Conservation (phyloP, 306 rosid species). For the Sicyos baderoa region DNA sequence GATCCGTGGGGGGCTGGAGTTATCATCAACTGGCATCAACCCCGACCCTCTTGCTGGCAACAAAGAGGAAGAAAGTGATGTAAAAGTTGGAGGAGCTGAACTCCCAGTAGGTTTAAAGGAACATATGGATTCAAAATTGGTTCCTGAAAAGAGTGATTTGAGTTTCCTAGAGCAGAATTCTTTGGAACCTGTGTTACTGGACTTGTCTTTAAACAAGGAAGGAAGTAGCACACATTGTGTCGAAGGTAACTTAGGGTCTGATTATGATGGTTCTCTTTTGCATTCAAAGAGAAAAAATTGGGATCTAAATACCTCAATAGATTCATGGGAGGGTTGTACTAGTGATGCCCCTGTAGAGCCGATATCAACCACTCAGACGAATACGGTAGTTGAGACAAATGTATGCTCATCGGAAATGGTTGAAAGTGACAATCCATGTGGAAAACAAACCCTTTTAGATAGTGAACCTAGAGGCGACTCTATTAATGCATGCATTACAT, state of each 20-base stretch:
- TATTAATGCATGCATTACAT: neutral
- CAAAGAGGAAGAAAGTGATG: slow-evolving; percentile 28
- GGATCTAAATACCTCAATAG: slow-evolving; percentile 97
- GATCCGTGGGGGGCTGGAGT: slow-evolving; percentile 38
- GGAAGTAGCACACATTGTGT: slow-evolving; percentile 29
- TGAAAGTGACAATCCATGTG: slow-evolving; percentile 22
- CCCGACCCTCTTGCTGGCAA: slow-evolving; percentile 21
- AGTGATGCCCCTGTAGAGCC: slow-evolving; percentile 34
- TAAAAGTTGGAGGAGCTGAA: slow-evolving; percentile 32
- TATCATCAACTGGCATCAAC: slow-evolving; percentile 40
- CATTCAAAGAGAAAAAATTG: slow-evolving; percentile 71
- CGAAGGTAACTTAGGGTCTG: slow-evolving; percentile 27
- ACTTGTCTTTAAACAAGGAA: slow-evolving; percentile 58
- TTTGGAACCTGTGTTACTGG: slow-evolving; percentile 35
- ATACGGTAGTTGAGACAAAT: slow-evolving; percentile 16
- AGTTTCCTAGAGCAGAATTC: slow-evolving; percentile 26
- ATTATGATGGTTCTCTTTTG: slow-evolving; percentile 21
- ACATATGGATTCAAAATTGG: slow-evolving; percentile 28
- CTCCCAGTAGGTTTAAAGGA: slow-evolving; percentile 34
- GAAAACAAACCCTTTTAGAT: slow-evolving; percentile 22
- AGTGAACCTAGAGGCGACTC: slow-evolving; percentile 6
- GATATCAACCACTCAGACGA: slow-evolving; percentile 27
- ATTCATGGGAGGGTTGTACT: slow-evolving; percentile 76
- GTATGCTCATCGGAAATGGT: slow-evolving; percentile 25
- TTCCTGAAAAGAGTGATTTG: slow-evolving; percentile 22